Evolutionary conservation across 352 stramenopile genomes (phyloP).

Genomic region (Globisporangium recalcitrans): DNA sequence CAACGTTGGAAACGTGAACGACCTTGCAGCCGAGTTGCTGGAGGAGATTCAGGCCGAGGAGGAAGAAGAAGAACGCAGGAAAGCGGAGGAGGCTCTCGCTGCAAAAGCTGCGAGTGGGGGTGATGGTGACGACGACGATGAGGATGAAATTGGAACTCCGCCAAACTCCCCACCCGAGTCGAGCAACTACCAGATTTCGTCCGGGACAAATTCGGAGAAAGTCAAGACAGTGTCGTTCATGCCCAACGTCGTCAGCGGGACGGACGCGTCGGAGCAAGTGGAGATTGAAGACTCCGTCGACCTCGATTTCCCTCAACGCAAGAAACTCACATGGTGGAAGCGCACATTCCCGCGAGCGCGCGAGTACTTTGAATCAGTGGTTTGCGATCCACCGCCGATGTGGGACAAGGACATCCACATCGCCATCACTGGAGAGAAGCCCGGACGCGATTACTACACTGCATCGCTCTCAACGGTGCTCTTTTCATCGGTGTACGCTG

Average conservation of each 20-base stretch:
- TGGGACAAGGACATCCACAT: conserved; percentile 87
- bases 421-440: conserved; percentile 73
- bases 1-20: conserved; percentile 28
- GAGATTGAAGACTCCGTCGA: conserved; percentile 56
- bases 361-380: conserved; percentile 59
- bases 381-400: conserved; percentile 55
- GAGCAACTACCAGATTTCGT: conserved; percentile 6
- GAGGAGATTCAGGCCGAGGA: conserved; percentile 46
- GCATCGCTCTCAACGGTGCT: conserved; percentile 57
- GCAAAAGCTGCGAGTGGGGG: conserved; percentile 12
- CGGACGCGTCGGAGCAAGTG: conserved; percentile 50
- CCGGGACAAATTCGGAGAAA: conserved; percentile 4
- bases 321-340: conserved; percentile 57
- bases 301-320: conserved; percentile 28
- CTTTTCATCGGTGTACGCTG: conserved; percentile 59
- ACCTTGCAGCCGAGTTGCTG: conserved; percentile 41
- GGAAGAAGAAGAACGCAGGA: conserved; percentile 29
- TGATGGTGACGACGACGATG: conserved; percentile 9
- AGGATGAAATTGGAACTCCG: conserved; percentile 16
- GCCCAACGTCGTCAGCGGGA: conserved; percentile 15
- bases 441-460: conserved; percentile 72
- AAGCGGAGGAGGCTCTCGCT: conserved; percentile 12
- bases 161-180: conserved; percentile 16
- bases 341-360: conserved; percentile 37
- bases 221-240: conserved; percentile 17